These are phyloP conservation scores for Tetracentron sinense DNA, from an alignment of 164 flowering plant species.

Conservation along the genomic window DNA sequence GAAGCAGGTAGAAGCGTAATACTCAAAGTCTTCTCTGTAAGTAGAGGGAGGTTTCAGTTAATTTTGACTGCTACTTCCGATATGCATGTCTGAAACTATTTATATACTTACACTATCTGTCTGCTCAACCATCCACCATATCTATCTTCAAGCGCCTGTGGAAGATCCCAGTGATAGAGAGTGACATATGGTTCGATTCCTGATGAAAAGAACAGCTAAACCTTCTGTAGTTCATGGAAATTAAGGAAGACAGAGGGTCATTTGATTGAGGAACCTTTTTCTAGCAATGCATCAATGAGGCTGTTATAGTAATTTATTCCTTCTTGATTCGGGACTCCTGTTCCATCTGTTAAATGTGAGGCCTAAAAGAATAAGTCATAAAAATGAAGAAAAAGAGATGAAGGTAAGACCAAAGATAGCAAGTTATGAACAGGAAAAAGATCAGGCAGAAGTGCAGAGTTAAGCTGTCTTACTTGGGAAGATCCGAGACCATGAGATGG, in stretches of 20 bases:
- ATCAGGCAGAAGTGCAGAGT: neutral
- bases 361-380: neutral
- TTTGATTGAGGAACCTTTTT: slow-evolving; percentile 43
- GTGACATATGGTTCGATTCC: slow-evolving; percentile 83
- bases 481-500: slow-evolving; percentile 91
- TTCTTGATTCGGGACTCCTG: slow-evolving; percentile 66
- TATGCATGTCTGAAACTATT: neutral
- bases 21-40: slow-evolving; percentile 69
- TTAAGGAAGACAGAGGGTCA: neutral
- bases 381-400: neutral
- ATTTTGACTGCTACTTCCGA: neutral
- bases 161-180: slow-evolving; percentile 92
- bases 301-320: slow-evolving; percentile 78
- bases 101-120: slow-evolving; percentile 53
- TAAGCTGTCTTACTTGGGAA: slow-evolving; percentile 60
- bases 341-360: slow-evolving; percentile 53
- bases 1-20: slow-evolving; percentile 73
- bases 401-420: neutral
- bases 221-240: neutral
- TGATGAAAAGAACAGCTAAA: slow-evolving; percentile 24
- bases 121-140: slow-evolving; percentile 72
- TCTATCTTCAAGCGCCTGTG: slow-evolving; percentile 76
- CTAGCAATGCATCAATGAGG: slow-evolving; percentile 70
- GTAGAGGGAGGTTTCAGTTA: neutral
- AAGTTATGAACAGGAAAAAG: neutral